These are phyloP conservation scores for Aspergillus asperescens DNA, from an alignment of 495 filamentous ascomycete genomes.

Conservation along the genomic window DNA sequence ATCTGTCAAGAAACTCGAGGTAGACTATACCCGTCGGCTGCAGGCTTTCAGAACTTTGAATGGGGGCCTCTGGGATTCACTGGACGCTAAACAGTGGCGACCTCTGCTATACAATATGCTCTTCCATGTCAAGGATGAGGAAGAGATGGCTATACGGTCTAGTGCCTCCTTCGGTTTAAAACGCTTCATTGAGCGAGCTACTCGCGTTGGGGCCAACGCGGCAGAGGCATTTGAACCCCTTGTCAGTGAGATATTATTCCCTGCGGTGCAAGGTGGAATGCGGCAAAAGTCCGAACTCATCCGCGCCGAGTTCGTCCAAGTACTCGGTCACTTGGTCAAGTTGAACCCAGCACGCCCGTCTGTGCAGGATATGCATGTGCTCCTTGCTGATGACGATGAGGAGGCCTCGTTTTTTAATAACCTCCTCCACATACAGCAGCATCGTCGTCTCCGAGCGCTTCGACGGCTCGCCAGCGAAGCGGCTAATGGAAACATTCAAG, in stretches of 20 bases:
- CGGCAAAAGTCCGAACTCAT: constrained; percentile 77
- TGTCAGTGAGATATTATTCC: constrained; percentile 59
- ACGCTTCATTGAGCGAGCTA: constrained; percentile 65
- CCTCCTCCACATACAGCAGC: constrained; percentile 83
- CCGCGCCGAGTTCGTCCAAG: constrained; percentile 68
- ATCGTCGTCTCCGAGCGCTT: constrained; percentile 78
- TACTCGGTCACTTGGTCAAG: constrained; percentile 73
- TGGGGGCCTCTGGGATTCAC: constrained; percentile 42
- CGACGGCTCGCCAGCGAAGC: constrained; percentile 66
- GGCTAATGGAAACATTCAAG: constrained; percentile 54
- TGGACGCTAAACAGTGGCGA: constrained; percentile 76
- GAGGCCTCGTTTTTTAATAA: constrained; percentile 93
- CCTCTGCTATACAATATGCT: constrained; percentile 89
- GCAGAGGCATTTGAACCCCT: constrained; percentile 46
- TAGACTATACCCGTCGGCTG: constrained; percentile 78
- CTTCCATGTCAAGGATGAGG: constrained; percentile 77
- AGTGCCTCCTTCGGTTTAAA: constrained; percentile 78
- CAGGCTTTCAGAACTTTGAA: constrained; percentile 72
- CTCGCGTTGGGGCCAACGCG: constrained; percentile 30
- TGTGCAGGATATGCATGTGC: constrained; percentile 66
- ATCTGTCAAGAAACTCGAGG: constrained; percentile 59
- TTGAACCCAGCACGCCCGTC: constrained; percentile 60
- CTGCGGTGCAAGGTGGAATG: constrained; percentile 68
- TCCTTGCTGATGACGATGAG: constrained; percentile 73
- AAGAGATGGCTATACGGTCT: constrained; percentile 80